Conservation (phyloP, 2,329 filamentous ascomycete species). For the Neoarthrinium moseri region DNA sequence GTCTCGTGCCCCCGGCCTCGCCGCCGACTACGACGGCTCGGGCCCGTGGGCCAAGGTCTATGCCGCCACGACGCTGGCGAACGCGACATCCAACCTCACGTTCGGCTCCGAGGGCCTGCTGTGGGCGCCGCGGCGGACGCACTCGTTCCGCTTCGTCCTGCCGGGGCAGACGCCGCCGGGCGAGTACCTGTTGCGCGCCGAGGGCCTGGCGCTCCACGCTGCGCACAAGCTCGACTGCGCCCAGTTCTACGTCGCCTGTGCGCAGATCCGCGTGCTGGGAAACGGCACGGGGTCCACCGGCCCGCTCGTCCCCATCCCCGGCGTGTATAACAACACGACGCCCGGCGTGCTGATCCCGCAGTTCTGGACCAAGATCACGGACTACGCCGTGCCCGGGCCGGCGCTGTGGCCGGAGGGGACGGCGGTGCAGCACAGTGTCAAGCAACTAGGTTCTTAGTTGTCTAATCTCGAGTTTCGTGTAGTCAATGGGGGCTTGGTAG, state of each 20-base stretch:
- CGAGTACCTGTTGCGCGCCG: conserved; percentile 20
- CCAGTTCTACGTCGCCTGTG: conserved; percentile 21
- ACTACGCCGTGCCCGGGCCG: conserved; percentile 19
- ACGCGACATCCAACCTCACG: neutral
- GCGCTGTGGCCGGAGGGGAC: conserved; percentile 17
- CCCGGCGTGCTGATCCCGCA: conserved; percentile 20
- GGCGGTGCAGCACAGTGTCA: conserved; percentile 14
- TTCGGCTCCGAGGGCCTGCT: conserved; percentile 9
- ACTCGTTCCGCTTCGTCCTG: conserved; percentile 16
- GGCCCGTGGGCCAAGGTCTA: conserved; percentile 18
- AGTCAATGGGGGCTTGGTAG: no score
- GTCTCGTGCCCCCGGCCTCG: conserved; percentile 11
- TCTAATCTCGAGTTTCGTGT: no score
- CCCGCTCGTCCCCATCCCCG: conserved; percentile 17
- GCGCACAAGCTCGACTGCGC: conserved; percentile 19
- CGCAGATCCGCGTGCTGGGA: conserved; percentile 5
- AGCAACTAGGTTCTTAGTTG: neutral
- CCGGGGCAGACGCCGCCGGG: conserved; percentile 15
- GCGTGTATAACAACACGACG: conserved; percentile 16
- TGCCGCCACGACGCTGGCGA: conserved; percentile 11
- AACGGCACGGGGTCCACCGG: conserved; percentile 5
- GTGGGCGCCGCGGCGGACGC: conserved; percentile 19
- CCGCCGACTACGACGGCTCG: conserved; percentile 15
- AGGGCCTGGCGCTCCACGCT: conserved; percentile 20
- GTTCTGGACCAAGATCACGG: conserved; percentile 19